Conservation (phyloP, 441 rosid species). For the Gossypium schwendimanii region DNA sequence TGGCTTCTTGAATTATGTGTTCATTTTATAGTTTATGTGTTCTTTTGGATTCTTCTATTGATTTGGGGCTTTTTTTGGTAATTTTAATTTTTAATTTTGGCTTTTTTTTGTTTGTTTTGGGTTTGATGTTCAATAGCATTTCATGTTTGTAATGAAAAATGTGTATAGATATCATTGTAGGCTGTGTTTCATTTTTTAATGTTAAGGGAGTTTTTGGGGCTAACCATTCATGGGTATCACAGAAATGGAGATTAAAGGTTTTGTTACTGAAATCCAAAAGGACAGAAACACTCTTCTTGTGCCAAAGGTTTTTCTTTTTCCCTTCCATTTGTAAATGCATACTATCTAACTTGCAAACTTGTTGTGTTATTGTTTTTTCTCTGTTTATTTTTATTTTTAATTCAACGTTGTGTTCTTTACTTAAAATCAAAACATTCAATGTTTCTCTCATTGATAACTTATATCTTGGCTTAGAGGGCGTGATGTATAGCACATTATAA, state of each 20-base stretch:
- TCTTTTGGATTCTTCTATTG: too few species aligned
- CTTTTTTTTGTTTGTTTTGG: too few species aligned
- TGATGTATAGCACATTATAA: conserved; percentile 66
- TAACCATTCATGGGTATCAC: conserved; percentile 38
- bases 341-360: too few species aligned
- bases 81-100: too few species aligned
- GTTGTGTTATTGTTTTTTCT: neutral
- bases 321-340: neutral
- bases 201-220: conserved; percentile 26
- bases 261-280: conserved; percentile 74
- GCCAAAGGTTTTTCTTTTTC: conserved; percentile 9
- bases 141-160: neutral
- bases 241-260: conserved; percentile 96
- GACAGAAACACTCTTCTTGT: conserved; percentile 74
- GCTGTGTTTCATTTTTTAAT: conserved; percentile 10
- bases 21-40: too few species aligned
- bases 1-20: too few species aligned
- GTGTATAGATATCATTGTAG: neutral
- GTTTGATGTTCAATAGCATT: neutral
- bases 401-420: neutral
- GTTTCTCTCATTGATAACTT: conserved; percentile 22
- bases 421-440: too few species aligned
- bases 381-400: neutral
- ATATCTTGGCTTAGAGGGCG: conserved; percentile 63
- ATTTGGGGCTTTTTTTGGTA: too few species aligned